Percentiles rank a stretch among this genome's conserved stretches.
These are phyloP conservation scores for Arthromyces matolae DNA, from an alignment of 768 basidiomycete species.

Conservation along the genomic window DNA sequence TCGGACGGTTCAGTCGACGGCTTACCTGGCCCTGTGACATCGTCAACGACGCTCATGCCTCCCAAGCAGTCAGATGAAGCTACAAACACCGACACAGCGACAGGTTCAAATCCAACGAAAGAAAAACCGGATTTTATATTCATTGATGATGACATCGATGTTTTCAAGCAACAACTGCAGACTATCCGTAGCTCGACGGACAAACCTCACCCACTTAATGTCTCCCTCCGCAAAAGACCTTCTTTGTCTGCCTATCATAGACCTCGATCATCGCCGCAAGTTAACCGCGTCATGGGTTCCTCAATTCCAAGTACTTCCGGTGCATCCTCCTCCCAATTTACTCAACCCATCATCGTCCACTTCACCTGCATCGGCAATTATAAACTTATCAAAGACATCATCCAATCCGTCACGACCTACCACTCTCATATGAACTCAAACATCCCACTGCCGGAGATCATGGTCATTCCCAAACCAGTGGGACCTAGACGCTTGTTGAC, in stretches of 20 bases:
- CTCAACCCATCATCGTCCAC: slow-evolving; percentile 80
- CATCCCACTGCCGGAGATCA: slow-evolving; percentile 73
- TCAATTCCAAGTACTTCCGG: slow-evolving; percentile 31
- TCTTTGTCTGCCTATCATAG: slow-evolving; percentile 65
- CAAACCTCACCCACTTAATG: slow-evolving; percentile 38
- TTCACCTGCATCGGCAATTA: slow-evolving; percentile 91
- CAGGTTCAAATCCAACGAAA: slow-evolving; percentile 12
- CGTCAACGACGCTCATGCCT: slow-evolving; percentile 5
- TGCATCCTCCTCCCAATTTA: too few species aligned
- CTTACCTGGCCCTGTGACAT: slow-evolving; percentile 18
- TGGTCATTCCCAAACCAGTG: slow-evolving; percentile 96
- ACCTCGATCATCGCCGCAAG: slow-evolving; percentile 77
- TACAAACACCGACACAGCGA: slow-evolving; percentile 1
- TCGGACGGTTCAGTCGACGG: slow-evolving; percentile 52
- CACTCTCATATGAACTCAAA: slow-evolving; percentile 41
- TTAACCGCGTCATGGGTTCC: slow-evolving; percentile 53
- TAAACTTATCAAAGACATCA: slow-evolving; percentile 80
- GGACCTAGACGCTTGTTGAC: slow-evolving; percentile 93
- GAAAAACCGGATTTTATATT: slow-evolving; percentile 63
- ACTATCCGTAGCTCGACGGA: slow-evolving; percentile 63
- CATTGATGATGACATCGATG: slow-evolving; percentile 87
- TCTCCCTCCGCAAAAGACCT: slow-evolving; percentile 56
- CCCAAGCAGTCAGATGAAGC: slow-evolving; percentile 6
- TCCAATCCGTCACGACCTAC: slow-evolving; percentile 62
- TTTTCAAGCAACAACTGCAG: slow-evolving; percentile 72